Evolutionary conservation across 1,284 basidiomycete species (phyloP).

Genomic region (Cryptococcus deneoformans): DNA sequence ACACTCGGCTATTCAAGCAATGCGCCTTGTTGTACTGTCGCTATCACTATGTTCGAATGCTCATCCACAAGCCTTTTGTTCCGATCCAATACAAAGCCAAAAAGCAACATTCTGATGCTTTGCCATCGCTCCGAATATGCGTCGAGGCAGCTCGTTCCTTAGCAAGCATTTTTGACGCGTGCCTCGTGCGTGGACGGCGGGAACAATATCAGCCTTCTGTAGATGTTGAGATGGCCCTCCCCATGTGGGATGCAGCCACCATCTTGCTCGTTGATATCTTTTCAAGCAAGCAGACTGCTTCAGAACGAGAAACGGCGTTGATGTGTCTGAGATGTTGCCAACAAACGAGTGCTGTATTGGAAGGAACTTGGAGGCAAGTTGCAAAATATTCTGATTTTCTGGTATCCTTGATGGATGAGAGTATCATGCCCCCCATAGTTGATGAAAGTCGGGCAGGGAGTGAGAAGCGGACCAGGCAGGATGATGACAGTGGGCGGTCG

Average conservation of each 20-base stretch:
- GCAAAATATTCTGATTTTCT: conserved; percentile 45
- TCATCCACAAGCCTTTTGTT: conserved; percentile 78
- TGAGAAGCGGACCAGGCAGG: too few species aligned
- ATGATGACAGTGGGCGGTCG: not conserved
- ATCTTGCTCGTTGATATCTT: conserved; percentile 71
- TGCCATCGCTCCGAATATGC: conserved; percentile 72
- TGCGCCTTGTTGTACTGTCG: conserved; percentile 63
- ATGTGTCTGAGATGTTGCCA: conserved; percentile 69
- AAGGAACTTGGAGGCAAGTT: conserved; percentile 53
- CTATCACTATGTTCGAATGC: conserved; percentile 66
- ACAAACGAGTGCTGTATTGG: conserved; percentile 57
- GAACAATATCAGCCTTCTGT: conserved; percentile 34
- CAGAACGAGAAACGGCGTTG: conserved; percentile 62
- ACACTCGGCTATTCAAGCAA: conserved; percentile 65
- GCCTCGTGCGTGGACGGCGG: conserved; percentile 36
- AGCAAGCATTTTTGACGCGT: conserved; percentile 63
- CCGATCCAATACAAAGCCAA: conserved; percentile 50
- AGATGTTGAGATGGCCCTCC: conserved; percentile 32
- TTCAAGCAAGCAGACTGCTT: conserved; percentile 62
- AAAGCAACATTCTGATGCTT: conserved; percentile 34
- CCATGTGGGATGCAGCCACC: conserved; percentile 63
- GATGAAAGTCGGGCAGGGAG: too few species aligned
- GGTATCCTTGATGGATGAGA: conserved; percentile 21
- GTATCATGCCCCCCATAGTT: conserved; percentile 6
- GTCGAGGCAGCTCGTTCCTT: conserved; percentile 78